Evolutionary conservation across 495 filamentous ascomycete genomes (phyloP), one percentile per base, ranked within the genome.

Genomic region (Niebla homalea): DNA sequence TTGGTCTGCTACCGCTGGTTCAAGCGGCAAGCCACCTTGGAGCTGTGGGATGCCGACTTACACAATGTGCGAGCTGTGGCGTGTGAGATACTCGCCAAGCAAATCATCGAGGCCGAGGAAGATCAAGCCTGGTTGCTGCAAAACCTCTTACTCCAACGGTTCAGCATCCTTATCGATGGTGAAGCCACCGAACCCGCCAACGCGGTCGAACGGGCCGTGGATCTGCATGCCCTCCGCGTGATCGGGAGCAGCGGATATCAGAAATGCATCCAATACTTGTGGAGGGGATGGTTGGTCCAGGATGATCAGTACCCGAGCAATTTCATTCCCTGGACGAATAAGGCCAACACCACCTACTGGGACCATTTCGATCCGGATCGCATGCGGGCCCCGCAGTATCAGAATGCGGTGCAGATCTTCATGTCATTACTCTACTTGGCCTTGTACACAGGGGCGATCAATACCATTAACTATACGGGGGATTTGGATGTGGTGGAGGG

Each of bases 61-160:
- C 88, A 94, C 60, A 63, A 81, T 44, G 70, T 84, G 20, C 76
- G 90, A 18, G 88, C 87, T 7, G 66, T 76, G 16, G 89, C 93
- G n/a, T 92, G 85, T 62, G 92, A 97, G 65, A 79, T 95, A 37
- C 84, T 98, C 48, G 88, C 93, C n/a, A 98, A 96, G 71, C 72
- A 73, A 36, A 80, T 96, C 56, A 96, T 98, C 62, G 92, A 98
- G 64, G 55, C 65, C 3, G 88, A 92, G 60, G 78, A 87, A 14
- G 75, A 95, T 60, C 73, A 80, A 48, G 62, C 78, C 22, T 87
- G 84, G 59, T 72, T 97, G 15, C 69, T 95, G 49, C 80, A 87
- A 51, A 73, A 83, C 18, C 69, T 93, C 21, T 74, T 98, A n/a
- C 80, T 98, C 46, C 92, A 90, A 68, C 81, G 89, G 12, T 97